Evolutionary conservation across 2,329 filamentous ascomycete species (phyloP), one percentile per base, ranked within the genome.

Genomic region (Lecanicillium sp.): DNA sequence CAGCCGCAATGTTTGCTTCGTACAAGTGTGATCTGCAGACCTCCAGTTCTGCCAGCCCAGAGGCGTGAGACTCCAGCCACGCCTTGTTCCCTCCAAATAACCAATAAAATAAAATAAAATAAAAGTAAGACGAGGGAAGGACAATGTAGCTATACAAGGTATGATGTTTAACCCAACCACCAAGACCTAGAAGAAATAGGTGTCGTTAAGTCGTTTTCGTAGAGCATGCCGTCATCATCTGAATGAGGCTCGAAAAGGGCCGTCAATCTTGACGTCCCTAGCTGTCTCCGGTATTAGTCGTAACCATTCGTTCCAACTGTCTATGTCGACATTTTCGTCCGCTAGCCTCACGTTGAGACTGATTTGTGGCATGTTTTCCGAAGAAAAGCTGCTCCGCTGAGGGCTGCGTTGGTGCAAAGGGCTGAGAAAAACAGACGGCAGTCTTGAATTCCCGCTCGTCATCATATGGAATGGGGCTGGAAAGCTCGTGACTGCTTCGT

Each of bases 241-340:
- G 38, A 60, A 60, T 3, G 52, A 45, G 8, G 56, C 43, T 48
- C 65, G 59, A 45, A 67, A 75, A 17, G 74, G 73, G 3, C 73
- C 73, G 20, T 80, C 76, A 36, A 79, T 70, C 59, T 73, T 75
- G 48, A 79, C 67, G 50, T 79, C 76, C 54, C 66, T 72, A 54
- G 80, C 70, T 7, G 75, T 72, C 49, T 78, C 75, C 2, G 78
- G 78, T 70, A 81, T 76, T 56, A 75, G 64, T 19, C 77, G 72
- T 52, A 81, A 60, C 76, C 77, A 81, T 56, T 81, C 77, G 46
- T 71, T 67, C 77, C 77, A 79, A 47, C 63, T 71, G 43, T 80
- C 75, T 45, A 73, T 58, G 51, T 77, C 72, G 51, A 78, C 62
- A 24, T 68, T 67, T 20, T 77, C 74, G 33, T 78, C 75, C 2